Evolutionary conservation across 257 asterid species (phyloP), one percentile per base, ranked within the genome.

Genomic region (Nyctanthes arbortristis): DNA sequence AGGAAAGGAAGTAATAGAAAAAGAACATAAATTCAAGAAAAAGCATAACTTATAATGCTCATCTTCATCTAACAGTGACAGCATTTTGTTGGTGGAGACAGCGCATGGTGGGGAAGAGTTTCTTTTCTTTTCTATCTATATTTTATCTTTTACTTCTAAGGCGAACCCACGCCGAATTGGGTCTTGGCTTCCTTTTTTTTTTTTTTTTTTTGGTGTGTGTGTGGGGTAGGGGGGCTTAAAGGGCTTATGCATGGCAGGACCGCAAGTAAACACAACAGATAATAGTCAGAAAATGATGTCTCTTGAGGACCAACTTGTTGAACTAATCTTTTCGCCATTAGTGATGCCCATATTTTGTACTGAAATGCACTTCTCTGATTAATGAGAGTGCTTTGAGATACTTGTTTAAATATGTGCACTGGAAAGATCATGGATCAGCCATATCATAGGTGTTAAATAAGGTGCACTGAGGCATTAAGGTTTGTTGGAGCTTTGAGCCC

Each of bases 1-100:
- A 65, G 64, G 68, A 31, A 71, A 33, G 73, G 8, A 74, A 49
- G 13, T 18, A 49, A 49, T 49, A 70, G 8, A 60, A 32, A 47
- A 22, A 61, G 28, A 59, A 24, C 34, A 65, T 57, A 39, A 32
- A 36, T 66, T 71, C 57, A 65, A 73, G 62, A 34, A 59, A 75
- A 29, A 39, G 12, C 56, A 72, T 14, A 36, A 69, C 54, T 36
- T 58, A 61, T 36, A 27, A 16, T n/a, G 27, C 43, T 24, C 65
- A 28, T 52, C 58, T 14, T 49, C 36, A 65, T 62, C 18, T 52
- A 27, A 56, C 43, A 29, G 55, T 35, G 29, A 49, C 61, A 47
- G 55, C 65, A 66, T 9, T 13, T 18, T 9, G 40, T 61, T 27
- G 72, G 47, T 66, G 30, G 31, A 39, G 33, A 8, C 1, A 57